phyloP scores from a whole-genome alignment of 1,284 basidiomycete species.

The Melanopsichium pennsylvanicum region DNA sequence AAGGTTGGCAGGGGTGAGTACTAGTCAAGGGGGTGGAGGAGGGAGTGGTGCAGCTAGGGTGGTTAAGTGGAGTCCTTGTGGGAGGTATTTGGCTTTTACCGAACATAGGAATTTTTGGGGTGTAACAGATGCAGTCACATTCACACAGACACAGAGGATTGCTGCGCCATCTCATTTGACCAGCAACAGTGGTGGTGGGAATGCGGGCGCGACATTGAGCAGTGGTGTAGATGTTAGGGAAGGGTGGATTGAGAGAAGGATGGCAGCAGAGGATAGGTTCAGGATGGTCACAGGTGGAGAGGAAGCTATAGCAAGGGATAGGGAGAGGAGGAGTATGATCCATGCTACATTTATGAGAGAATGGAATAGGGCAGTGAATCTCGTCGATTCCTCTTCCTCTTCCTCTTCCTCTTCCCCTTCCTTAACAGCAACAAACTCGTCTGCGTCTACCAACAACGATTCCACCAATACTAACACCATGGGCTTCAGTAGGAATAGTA shows the following conservation, averaged over 20 bases:
- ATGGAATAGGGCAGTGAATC: constrained; percentile 33
- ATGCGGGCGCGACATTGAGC: not conserved
- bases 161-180: constrained; percentile 9
- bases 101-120: constrained; percentile 51
- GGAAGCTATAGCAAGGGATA: constrained; percentile 20
- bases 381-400: constrained; percentile 10
- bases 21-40: constrained; percentile 23
- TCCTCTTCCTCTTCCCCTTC: not conserved
- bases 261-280: constrained; percentile 21
- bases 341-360: constrained; percentile 37
- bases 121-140: constrained; percentile 48
- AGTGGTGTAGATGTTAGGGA: not conserved
- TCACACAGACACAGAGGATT: constrained; percentile 32
- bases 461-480: not conserved
- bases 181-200: not conserved
- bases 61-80: constrained; percentile 52
- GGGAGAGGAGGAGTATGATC: constrained; percentile 27
- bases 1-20: constrained; percentile 50
- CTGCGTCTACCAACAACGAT: too few relatives aligned
- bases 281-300: constrained; percentile 15
- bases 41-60: constrained; percentile 51
- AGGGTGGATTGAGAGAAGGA: constrained; percentile 1
- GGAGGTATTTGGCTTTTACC: constrained; percentile 52
- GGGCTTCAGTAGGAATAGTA: too few relatives aligned
- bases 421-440: too few relatives aligned